Percentiles rank a stretch among this genome's conserved stretches.
Conservation (phyloP, 768 basidiomycete genomes). For the Mycena filopes region DNA sequence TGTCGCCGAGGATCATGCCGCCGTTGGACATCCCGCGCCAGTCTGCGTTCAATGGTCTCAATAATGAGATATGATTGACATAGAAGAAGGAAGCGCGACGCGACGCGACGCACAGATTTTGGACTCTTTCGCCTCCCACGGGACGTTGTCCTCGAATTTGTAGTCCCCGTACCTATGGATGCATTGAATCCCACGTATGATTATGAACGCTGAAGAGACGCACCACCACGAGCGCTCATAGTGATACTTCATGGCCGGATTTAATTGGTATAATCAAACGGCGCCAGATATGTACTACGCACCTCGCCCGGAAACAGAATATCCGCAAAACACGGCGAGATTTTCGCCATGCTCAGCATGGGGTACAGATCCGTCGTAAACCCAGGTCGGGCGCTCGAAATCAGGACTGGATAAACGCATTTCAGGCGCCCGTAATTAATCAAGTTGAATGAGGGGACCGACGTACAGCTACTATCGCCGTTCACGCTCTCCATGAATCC, state of each 20-base stretch:
- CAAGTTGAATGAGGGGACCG: neutral
- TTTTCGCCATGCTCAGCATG: conserved; percentile 8
- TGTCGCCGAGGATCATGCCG: conserved; percentile 2
- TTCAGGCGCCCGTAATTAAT: neutral
- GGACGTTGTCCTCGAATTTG: neutral
- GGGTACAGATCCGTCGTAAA: conserved; percentile 11
- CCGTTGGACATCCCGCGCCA: conserved; percentile 18
- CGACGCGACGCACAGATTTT: neutral
- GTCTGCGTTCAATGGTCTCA: no score
- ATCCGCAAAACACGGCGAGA: conserved; percentile 17
- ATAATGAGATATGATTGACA: no score
- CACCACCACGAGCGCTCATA: conserved; percentile 7
- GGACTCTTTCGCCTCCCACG: conserved; percentile 4
- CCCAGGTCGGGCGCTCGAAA: neutral
- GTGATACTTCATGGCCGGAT: neutral
- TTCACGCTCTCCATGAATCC: conserved; percentile 8
- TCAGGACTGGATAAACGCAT: neutral
- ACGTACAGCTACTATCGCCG: neutral
- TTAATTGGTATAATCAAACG: neutral
- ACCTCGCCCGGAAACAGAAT: conserved; percentile 7
- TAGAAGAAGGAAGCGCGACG: no score
- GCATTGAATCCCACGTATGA: no score
- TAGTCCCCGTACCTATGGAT: no score
- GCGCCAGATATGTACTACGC: neutral
- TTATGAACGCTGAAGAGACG: no score